Base-by-base conservation (phyloP, 2,329 filamentous ascomycete species). In the Teratosphaeria pseudoeucalypti region DNA sequence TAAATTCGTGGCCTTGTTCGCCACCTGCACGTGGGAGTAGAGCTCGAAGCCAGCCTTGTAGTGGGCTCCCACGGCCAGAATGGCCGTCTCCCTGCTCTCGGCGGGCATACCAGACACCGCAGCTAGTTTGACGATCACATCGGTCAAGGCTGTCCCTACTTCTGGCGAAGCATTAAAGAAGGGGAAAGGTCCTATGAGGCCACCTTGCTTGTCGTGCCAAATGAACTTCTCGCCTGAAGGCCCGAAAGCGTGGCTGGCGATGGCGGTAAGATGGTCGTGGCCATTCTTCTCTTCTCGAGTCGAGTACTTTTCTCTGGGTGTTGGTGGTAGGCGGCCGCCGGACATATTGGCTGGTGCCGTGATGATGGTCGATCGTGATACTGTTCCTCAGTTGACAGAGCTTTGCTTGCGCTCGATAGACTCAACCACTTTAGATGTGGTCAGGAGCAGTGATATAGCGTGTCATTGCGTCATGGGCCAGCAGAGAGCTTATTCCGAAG, bases 11-110 rank as follows among this genome's bases (percentile, higher is more conserved):
- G 54, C 54, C 34, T 63, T 64, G 12, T 54, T 52, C 6, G 62
- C 65, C 29, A 66, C 60, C n/a, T 57, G 49, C 2, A 23, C 43
- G 43, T 68, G 66, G 11, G 66, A 62, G 57, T 68, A 68, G 37
- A 66, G 39, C 55, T 67, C 66, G 56, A 63, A 68, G 11, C 23
- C 56, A 12, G 61, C 59, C 43, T 65, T n/a, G 58, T 60, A 67
- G 11, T 59, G 54, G 19, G 63, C 60, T 2, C 65, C 66, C 12
- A 62, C 59, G 23, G 65, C 61, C 27, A 69, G 57, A 29, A 68
- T 68, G 6, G 64, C 64, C 6, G 62, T 59, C 58, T 67, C 66
- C 37, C 61, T 63, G 10, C 61, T 65, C 26, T 65, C 61, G 14
- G 56, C 34, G 1, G 67, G 64, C 10, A 68, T 47, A 1, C 59